Base-by-base conservation (phyloP, 2,329 filamentous ascomycete species). In the Fusarium sp. region DNA sequence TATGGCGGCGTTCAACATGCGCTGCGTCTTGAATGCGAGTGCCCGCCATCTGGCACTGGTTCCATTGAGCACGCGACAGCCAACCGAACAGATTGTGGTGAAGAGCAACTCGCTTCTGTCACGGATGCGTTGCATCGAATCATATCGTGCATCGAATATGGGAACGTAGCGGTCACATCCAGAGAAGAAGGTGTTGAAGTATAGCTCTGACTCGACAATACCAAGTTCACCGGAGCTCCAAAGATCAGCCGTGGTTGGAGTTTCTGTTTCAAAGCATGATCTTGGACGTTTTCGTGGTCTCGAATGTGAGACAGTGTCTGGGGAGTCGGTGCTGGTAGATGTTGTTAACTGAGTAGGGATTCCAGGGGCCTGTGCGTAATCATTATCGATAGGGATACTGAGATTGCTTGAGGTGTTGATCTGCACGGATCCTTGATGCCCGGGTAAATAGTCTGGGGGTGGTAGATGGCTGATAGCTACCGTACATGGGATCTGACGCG, bases 1-100 rank as follows among this genome's bases (percentile, higher is more conserved):
- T 2, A 60, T 60, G 1, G 57, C 57, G 1, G 48, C 57, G 3
- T 60, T 60, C 5, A 60, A 38, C 57, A 60, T 43, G 5, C 57
- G 57, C 31, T 60, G 57, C 0, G 55, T 60, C 1, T 43, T 25
- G 2, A 60, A 25, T 0, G 55, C 48, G 0, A 60, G 41, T 6
- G 48, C 42, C 6, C 57, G 48, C 47, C 55, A 60, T 29, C 48
- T 46, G 0, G 41, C 12, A 1, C 35, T 47, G 0, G 57, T 60
- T 7, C 57, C 57, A 2, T 60, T 39, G 0, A 60, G n/a, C 3
- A 60, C 57, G 5, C 57, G 57, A 0, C 57, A 60, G 1, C 57
- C 57, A 2, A 60, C 48, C 9, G 57, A 54, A 4, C 57, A 60
- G 5, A 60, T 60, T 5, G 57, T 60, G 1, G 51, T 54, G 2